Evolutionary conservation across 441 rosid genomes (phyloP).

Genomic region (Populus hybrid): DNA sequence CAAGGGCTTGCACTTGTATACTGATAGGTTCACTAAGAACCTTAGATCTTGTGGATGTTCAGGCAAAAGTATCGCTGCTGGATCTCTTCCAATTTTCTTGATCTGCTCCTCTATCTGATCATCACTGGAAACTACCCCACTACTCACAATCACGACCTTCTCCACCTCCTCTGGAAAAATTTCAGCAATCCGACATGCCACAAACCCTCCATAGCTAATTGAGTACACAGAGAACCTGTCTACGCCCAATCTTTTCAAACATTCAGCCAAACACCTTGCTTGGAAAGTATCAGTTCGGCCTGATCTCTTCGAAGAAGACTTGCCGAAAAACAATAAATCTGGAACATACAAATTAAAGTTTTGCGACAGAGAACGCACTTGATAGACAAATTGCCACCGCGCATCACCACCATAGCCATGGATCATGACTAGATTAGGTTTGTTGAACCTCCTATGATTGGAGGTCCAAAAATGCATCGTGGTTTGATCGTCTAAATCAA

Average conservation of each 20-base stretch:
- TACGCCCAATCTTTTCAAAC: conserved; percentile 49
- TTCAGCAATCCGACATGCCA: conserved; percentile 68
- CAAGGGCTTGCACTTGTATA: conserved; percentile 32
- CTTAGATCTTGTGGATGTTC: conserved; percentile 44
- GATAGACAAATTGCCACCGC: conserved; percentile 57
- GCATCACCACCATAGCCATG: conserved; percentile 74
- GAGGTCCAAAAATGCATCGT: conserved; percentile 60
- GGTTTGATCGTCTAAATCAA: conserved; percentile 55
- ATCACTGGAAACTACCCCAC: conserved; percentile 49
- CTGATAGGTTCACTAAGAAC: conserved; percentile 32
- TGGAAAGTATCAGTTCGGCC: conserved; percentile 50
- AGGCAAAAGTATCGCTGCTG: conserved; percentile 54
- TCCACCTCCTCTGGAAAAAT: conserved; percentile 42
- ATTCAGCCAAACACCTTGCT: conserved; percentile 45
- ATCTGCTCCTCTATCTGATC: conserved; percentile 39
- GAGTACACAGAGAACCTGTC: conserved; percentile 43
- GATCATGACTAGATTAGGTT: conserved; percentile 45
- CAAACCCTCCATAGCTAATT: conserved; percentile 80
- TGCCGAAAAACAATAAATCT: conserved; percentile 61
- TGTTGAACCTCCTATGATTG: conserved; percentile 34
- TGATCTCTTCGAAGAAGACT: conserved; percentile 30
- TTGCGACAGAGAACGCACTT: conserved; percentile 42
- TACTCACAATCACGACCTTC: conserved; percentile 60
- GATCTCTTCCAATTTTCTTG: conserved; percentile 44
- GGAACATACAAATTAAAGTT: conserved; percentile 57